These are phyloP conservation scores for Lichtheimia hyalospora DNA, from an alignment of 371 early-diverging fungal species.

Conservation along the genomic window DNA sequence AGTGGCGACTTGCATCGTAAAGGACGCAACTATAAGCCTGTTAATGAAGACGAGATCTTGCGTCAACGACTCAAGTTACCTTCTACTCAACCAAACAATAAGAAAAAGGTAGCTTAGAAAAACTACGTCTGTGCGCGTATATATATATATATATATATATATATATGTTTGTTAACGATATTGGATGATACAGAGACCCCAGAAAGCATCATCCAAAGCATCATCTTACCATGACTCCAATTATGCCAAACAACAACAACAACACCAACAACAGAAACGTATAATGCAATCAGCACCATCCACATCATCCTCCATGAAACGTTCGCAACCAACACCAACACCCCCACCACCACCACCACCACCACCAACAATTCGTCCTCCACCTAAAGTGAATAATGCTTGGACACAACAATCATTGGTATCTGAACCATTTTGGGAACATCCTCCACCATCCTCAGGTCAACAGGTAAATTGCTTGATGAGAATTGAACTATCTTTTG, in stretches of 20 bases:
- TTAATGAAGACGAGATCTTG: slow-evolving; percentile 20
- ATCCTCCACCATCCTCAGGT: not conserved
- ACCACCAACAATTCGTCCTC: slow-evolving; percentile 7
- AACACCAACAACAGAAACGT: not conserved
- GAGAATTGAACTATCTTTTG: not conserved
- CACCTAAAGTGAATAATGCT: slow-evolving; percentile 13
- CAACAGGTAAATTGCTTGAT: not conserved
- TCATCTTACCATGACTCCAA: no score
- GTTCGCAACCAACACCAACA: not conserved
- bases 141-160: no score
- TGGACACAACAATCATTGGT: slow-evolving; percentile 12
- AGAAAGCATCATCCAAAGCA: no score
- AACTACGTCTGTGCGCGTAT: no score
- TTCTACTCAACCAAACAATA: no score
- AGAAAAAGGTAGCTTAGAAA: no score
- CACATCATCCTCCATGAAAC: not conserved
- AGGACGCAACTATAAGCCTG: slow-evolving; percentile 25
- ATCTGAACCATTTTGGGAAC: slow-evolving; percentile 18
- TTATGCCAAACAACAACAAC: no score
- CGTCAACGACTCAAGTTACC: slow-evolving; percentile 17
- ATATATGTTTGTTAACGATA: no score
- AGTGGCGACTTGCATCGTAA: slow-evolving; percentile 24
- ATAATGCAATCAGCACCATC: not conserved
- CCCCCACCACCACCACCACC: not conserved
- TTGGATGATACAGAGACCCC: no score